phyloP scores from a whole-genome alignment of 768 basidiomycete genomes.

The Neoboletus subvelutipes region DNA sequence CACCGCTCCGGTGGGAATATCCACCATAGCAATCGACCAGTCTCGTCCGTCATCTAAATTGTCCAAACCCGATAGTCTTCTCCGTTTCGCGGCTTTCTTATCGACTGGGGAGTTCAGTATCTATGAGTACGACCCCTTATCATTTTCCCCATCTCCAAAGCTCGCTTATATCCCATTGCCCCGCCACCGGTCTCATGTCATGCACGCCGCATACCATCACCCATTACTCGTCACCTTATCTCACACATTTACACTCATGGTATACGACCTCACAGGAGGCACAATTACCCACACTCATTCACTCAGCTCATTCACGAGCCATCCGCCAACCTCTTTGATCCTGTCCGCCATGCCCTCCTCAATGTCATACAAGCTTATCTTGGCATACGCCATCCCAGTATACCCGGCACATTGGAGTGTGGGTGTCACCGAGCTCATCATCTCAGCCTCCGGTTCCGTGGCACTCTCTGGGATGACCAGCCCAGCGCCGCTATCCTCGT shows the following conservation, averaged over 20 bases:
- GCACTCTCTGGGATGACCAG: slow-evolving; percentile 5
- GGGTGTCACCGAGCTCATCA: slow-evolving; percentile 74
- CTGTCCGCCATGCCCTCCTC: slow-evolving; percentile 58
- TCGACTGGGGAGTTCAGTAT: slow-evolving; percentile 68
- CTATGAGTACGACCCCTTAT: slow-evolving; percentile 51
- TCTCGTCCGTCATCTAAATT: slow-evolving; percentile 49
- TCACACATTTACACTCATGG: slow-evolving; percentile 59
- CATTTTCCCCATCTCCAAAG: slow-evolving; percentile 40
- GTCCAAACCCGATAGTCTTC: slow-evolving; percentile 25
- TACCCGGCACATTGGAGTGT: slow-evolving; percentile 82
- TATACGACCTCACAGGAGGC: slow-evolving; percentile 67
- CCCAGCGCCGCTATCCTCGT: slow-evolving; percentile 15
- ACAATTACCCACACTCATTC: slow-evolving; percentile 59
- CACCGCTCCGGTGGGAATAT: slow-evolving; percentile 44
- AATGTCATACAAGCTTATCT: slow-evolving; percentile 64
- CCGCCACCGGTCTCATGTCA: slow-evolving; percentile 46
- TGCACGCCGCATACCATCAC: slow-evolving; percentile 74
- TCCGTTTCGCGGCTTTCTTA: slow-evolving; percentile 57
- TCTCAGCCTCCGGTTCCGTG: slow-evolving; percentile 38
- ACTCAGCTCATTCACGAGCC: slow-evolving; percentile 73
- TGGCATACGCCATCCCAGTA: slow-evolving; percentile 74
- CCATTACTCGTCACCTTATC: slow-evolving; percentile 76
- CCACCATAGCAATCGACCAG: slow-evolving; percentile 73
- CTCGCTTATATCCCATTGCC: slow-evolving; percentile 48
- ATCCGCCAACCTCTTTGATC: slow-evolving; percentile 79